Conservation (phyloP, 2,329 filamentous ascomycete genomes). For the Ustulina deusta region DNA sequence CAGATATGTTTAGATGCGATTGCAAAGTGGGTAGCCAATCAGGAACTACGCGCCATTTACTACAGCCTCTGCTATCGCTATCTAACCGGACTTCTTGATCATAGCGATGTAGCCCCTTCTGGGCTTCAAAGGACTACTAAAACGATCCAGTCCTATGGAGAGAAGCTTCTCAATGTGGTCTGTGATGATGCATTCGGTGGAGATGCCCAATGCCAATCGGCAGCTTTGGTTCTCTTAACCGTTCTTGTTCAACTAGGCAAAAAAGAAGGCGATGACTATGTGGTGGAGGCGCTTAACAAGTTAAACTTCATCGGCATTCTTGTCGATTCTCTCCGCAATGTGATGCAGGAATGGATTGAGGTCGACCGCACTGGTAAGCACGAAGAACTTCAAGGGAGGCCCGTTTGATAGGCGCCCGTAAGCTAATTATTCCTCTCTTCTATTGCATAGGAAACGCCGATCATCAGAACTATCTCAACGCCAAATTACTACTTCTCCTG, state of each 20-base stretch:
- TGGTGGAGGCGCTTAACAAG: constrained; percentile 83
- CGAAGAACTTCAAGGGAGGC: constrained; percentile 19
- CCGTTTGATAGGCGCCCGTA: not conserved
- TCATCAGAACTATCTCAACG: constrained; percentile 68
- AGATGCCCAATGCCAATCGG: constrained; percentile 82
- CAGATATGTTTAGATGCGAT: constrained; percentile 86
- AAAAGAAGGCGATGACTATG: constrained; percentile 76
- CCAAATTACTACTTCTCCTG: constrained; percentile 84
- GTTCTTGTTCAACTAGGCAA: constrained; percentile 80
- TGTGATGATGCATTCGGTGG: constrained; percentile 95
- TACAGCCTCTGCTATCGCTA: constrained; percentile 94
- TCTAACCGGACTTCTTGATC: constrained; percentile 74
- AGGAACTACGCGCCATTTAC: constrained; percentile 82
- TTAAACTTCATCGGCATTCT: constrained; percentile 93
- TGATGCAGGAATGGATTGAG: constrained; percentile 78
- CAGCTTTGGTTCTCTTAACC: constrained; percentile 86
- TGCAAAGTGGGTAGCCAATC: constrained; percentile 75
- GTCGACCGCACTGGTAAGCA: constrained; percentile 67
- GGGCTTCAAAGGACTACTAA: constrained; percentile 75
- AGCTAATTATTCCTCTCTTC: constrained; percentile 34
- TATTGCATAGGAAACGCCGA: constrained; percentile 54
- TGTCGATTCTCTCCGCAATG: constrained; percentile 84
- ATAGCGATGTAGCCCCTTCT: constrained; percentile 60
- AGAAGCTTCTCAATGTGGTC: constrained; percentile 83
- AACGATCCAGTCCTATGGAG: constrained; percentile 75